These are phyloP conservation scores for Populus hybrid DNA, from an alignment of 441 rosid genomes.

Conservation along the genomic window DNA sequence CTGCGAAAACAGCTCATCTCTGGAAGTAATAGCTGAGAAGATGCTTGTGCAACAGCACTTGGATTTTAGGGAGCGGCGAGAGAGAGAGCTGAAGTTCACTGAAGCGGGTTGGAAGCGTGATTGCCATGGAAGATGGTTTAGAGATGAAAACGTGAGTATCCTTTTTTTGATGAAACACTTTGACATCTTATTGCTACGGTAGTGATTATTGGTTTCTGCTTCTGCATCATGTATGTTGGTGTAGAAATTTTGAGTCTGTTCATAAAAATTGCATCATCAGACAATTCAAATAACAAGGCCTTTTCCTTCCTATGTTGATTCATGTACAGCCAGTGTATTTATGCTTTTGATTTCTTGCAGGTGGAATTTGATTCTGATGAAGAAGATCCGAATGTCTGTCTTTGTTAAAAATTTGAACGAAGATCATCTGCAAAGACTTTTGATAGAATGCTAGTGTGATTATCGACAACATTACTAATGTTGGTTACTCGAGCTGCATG, in stretches of 20 bases:
- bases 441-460: background rate
- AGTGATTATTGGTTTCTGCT: background rate
- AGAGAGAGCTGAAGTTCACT: constrained; percentile 48
- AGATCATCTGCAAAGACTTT: background rate
- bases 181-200: background rate
- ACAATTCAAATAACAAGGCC: background rate
- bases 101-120: constrained; percentile 58
- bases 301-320: background rate
- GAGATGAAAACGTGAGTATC: constrained; percentile 45
- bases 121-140: constrained; percentile 50
- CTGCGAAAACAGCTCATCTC: background rate
- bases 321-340: background rate
- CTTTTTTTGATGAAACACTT: background rate
- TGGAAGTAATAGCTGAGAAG: constrained; percentile 8
- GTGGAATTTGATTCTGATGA: constrained; percentile 64
- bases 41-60: constrained; percentile 7
- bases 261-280: background rate
- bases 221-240: background rate
- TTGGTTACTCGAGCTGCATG: background rate
- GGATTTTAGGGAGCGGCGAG: constrained; percentile 28
- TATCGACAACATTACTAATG: background rate
- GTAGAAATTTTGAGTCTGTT: background rate
- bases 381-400: constrained; percentile 49
- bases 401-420: constrained; percentile 5
- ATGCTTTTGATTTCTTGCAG: constrained; percentile 24